Base-by-base conservation (phyloP, 2,329 filamentous ascomycete genomes). In the Ophiostoma himal-ulmi region DNA sequence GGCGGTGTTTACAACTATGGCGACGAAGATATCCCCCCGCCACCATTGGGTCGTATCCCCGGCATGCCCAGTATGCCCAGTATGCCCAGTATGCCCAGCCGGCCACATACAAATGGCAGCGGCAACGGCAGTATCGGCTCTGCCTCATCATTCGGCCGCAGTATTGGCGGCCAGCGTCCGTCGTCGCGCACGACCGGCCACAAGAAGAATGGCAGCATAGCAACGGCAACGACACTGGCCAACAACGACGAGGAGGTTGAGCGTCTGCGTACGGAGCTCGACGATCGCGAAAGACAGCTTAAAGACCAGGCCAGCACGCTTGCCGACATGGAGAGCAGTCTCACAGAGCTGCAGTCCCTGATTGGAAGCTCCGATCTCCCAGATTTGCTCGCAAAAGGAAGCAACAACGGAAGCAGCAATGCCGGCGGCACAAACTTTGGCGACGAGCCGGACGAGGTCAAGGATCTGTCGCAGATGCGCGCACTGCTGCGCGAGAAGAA, bases 401-500 rank as follows among this genome's bases (percentile, higher is more conserved):
- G 37, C 62, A 62, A 36, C 37, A 66, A 44, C n/a, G 60, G 34
- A 13, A 26, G 34, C 62, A 54, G 37, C 39, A 67, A 52, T 36
- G 57, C 57, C 73, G 85, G 82, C 75, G 70, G 68, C n/a, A 44
- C 44, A 3, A 64, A 69, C 37, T 36, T 57, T 11, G 77, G 77
- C 73, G 71, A 68, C 54, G 62, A 66, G 75, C 74, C 86, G 34
- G 88, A 89, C 71, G 91, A 91, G 37, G 22, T 48, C 70, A 89
- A 89, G 74, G 72, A 73, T 36, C 2, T 71, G 1, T 78, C 86
- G 5, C 91, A 96, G 77, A 83, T 99, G 71, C 89, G 94, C 69
- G 87, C 90, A n/a, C 81, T 96, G 75, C 81, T 99, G 69, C 87
- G 92, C 34, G 95, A 99, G 80, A 97, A 96, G 85, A 97, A 97